These are phyloP conservation scores for Cerrena zonata DNA, from an alignment of 1,284 basidiomycete species.

Conservation along the genomic window DNA sequence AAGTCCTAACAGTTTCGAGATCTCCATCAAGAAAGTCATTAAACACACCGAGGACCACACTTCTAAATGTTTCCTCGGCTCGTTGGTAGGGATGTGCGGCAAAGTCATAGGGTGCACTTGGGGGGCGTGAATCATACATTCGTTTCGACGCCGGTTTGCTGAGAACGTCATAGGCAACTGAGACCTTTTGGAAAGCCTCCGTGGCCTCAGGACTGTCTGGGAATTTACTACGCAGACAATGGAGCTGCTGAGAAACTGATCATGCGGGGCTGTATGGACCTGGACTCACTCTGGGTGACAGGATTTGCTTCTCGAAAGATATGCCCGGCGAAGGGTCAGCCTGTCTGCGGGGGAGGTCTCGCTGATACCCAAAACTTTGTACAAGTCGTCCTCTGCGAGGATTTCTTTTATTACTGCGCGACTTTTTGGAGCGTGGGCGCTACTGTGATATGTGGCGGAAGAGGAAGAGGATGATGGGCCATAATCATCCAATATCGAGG, in stretches of 20 bases:
- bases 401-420: conserved; percentile 43
- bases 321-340: conserved; percentile 64
- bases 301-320: conserved; percentile 66
- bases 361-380: conserved; percentile 64
- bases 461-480: conserved; percentile 15
- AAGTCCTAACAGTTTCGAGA: conserved; percentile 69
- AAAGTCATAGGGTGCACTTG: conserved; percentile 43
- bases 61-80: conserved; percentile 72
- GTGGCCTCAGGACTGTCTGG: conserved; percentile 73
- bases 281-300: conserved; percentile 78
- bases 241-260: conserved; percentile 7
- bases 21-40: conserved; percentile 82
- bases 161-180: conserved; percentile 76
- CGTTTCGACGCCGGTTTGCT: conserved; percentile 66
- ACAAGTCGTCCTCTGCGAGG: conserved; percentile 57
- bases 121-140: conserved; percentile 59
- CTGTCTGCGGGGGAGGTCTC: conserved; percentile 54
- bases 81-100: conserved; percentile 43
- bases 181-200: conserved; percentile 78
- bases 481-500: conserved; percentile 13
- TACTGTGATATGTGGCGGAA: conserved; percentile 14
- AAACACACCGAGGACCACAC: conserved; percentile 68
- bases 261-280: not conserved
- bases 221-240: conserved; percentile 57
- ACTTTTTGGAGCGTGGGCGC: not conserved